Percentiles rank a stretch among this genome's conserved stretches.
These are phyloP conservation scores for Sugiyamaella xylanicola DNA, from an alignment of 1,139 yeast species.

Conservation along the genomic window DNA sequence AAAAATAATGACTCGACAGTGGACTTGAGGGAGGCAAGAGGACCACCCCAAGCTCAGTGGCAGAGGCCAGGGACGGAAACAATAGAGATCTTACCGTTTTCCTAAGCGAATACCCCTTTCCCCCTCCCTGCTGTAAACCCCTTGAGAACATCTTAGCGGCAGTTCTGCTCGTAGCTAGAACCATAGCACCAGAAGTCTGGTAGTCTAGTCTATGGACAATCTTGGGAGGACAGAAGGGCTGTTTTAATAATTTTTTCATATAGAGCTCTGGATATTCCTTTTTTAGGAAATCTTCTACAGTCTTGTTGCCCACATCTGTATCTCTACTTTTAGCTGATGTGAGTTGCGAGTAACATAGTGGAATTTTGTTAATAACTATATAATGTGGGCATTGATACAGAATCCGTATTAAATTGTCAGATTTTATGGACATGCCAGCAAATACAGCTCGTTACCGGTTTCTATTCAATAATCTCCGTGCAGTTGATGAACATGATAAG, in stretches of 20 bases:
- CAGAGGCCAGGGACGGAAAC: too few species aligned
- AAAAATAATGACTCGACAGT: too few species aligned
- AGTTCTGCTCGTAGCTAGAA: slow-evolving; percentile 33
- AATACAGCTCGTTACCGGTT: background rate
- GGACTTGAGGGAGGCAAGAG: too few species aligned
- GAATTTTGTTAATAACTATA: slow-evolving; percentile 34
- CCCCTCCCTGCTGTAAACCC: slow-evolving; percentile 20
- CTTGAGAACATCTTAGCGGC: slow-evolving; percentile 34
- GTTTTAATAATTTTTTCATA: slow-evolving; percentile 7
- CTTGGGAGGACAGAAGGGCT: slow-evolving; percentile 35
- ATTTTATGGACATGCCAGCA: background rate
- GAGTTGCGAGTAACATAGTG: slow-evolving; percentile 33
- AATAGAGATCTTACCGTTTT: slow-evolving; percentile 27
- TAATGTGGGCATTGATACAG: slow-evolving; percentile 26
- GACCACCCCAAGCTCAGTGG: too few species aligned
- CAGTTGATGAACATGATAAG: background rate
- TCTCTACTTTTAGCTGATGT: slow-evolving; percentile 16
- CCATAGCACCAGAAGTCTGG: slow-evolving; percentile 39
- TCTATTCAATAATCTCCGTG: background rate
- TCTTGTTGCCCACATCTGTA: slow-evolving; percentile 1
- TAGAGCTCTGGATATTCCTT: slow-evolving; percentile 31
- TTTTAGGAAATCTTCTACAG: slow-evolving; percentile 27
- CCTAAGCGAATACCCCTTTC: slow-evolving; percentile 28
- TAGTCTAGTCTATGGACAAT: slow-evolving; percentile 38
- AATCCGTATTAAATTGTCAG: slow-evolving; percentile 8